Base-by-base conservation (phyloP, 108 stramenopile genomes). In the Skeletonema grethae region DNA sequence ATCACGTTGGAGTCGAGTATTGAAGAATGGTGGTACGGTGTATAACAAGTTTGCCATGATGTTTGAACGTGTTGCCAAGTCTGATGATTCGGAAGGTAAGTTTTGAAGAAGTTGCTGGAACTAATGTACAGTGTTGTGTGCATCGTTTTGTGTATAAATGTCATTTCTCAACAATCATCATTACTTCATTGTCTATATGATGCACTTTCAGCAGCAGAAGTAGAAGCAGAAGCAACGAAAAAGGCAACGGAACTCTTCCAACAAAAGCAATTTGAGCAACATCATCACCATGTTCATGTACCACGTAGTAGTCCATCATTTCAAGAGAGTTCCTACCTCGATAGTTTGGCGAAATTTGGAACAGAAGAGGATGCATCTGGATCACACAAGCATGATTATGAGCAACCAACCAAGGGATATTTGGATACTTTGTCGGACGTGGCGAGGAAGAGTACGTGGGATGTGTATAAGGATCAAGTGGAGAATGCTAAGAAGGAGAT, bases 231-330 rank as follows among this genome's bases (percentile, higher is more conserved):
- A 48, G 46, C 16, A 48, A 48, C 46, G 16, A 48, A 65, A 59
- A 59, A 58, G 43, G 72, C 72, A 39, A 73, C 39, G 31, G 34
- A 65, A 16, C 53, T 36, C n/a, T 76, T 57, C 61, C 41, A 39
- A 62, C 66, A 76, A n/a, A 60, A 68, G 50, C 59, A 76, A 36
- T 76, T 61, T 35, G 60, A 68, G 32, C 66, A 62, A 60, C 75
- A 76, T 34, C 75, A 76, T 59, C 75, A 76, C 62, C 57, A 22
- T 30, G 61, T 76, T 61, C 75, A 76, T 55, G 75, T 53, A 1
- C 24, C 67, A 20, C 46, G 46, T 48, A 48, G 46, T 48, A n/a
- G n/a, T n/a, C n/a, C n/a, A n/a, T 0, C 4, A 48, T 6, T 48
- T 0, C 16, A 48, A 48, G 18, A 48, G 7, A 18, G 18, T 48